Base-by-base conservation (phyloP, 1,284 basidiomycete species). In the Microbotryum intermedium region DNA sequence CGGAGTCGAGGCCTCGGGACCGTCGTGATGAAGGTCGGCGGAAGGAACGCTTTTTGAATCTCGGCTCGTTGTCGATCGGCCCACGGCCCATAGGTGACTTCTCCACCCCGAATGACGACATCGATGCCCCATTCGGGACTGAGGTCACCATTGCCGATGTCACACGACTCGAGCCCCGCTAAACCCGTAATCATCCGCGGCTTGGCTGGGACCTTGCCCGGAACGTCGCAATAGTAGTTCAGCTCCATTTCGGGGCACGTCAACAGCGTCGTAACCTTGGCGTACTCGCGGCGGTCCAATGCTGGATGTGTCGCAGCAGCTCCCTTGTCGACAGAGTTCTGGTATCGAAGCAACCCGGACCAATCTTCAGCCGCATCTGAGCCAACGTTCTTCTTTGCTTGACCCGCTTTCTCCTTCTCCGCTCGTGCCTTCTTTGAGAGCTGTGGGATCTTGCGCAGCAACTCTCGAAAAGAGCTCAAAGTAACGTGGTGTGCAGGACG, bases 71-170 rank as follows among this genome's bases (percentile, higher is more conserved):
- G 91, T 29, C 90, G 80, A 75, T 97, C 92, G 23, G 90, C 84
- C 92, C 92, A 97, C 5, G 92, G 92, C 0, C 92, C 92, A 72
- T 95, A 95, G 39, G 83, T 82, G 47, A 94, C 68, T 30, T 79
- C 75, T 0, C 88, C 91, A 20, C 84, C 84, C 61, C 83, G 79
- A 11, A 94, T 77, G 21, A 84, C 80, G n/a, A 95, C 67, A 69
- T 95, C 88, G 34, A 94, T 77, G 5, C 90, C 90, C 86, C 90
- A 95, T 71, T 95, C 89, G 13, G 92, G 92, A n/a, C 87, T 79
- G 21, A 84, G 73, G 69, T 88, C 90, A 1, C 88, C 85, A 70
- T 94, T 94, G 1, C 88, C 90, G 53, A 91, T 79, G 67, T 90
- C 85, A 69, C 82, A 79, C n/a, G 61, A 64, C 18, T 70, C 70